These are phyloP conservation scores for Liquidambar formosana DNA, from an alignment of 164 flowering plant species.

Conservation along the genomic window DNA sequence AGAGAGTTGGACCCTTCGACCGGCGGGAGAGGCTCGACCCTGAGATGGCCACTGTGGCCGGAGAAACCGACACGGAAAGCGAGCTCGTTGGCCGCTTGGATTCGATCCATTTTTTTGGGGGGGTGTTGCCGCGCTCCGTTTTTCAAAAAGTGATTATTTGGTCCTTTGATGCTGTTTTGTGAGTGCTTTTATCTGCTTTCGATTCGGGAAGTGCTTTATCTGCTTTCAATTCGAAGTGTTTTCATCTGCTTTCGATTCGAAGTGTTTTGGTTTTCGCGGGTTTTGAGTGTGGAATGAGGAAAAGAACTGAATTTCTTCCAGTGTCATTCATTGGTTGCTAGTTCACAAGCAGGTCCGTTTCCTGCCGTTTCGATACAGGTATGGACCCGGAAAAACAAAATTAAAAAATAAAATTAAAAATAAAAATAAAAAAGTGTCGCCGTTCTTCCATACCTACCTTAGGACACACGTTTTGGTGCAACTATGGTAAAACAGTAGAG, in stretches of 20 bases:
- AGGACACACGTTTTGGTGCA: too few relatives aligned
- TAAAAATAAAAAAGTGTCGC: too few relatives aligned
- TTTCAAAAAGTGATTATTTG: not conserved
- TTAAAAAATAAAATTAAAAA: too few relatives aligned
- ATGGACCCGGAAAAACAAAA: too few relatives aligned
- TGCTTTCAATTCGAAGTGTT: too few relatives aligned
- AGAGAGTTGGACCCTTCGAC: slow-evolving; percentile 58
- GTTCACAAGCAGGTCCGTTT: not conserved
- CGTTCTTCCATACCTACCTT: too few relatives aligned
- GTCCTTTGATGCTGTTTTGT: not conserved
- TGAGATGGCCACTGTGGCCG: slow-evolving; percentile 91
- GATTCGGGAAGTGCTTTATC: too few relatives aligned
- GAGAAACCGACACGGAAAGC: slow-evolving; percentile 82
- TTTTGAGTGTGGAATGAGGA: not conserved
- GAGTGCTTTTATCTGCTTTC: too few relatives aligned
- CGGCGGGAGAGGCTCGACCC: slow-evolving; percentile 80
- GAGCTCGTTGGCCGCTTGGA: slow-evolving; percentile 55
- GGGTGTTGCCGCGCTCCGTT: not conserved
- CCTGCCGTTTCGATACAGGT: not conserved
- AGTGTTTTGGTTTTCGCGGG: slow-evolving; percentile 12
- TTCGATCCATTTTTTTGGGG: slow-evolving; percentile 87
- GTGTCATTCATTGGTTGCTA: too few relatives aligned
- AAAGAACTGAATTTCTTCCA: not conserved
- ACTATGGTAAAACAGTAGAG: too few relatives aligned
- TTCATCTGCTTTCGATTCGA: too few relatives aligned